Percentiles rank a stretch among this genome's conserved stretches.
Evolutionary conservation across 1,284 basidiomycete species (phyloP).

Genomic region (Ceratobasidium sp.): DNA sequence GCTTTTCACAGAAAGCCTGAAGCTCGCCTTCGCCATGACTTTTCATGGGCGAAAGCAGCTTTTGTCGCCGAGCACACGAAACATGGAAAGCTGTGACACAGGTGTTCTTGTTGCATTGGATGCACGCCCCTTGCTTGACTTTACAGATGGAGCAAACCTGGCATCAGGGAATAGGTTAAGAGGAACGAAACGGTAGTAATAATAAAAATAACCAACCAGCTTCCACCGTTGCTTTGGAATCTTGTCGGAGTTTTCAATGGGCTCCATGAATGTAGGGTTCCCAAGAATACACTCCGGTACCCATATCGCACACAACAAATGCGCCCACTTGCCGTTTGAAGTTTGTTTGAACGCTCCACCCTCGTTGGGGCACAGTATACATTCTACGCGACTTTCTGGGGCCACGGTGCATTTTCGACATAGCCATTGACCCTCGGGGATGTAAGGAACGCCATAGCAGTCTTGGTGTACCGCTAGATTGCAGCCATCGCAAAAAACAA

Average conservation of each 20-base stretch:
- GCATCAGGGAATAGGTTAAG: background rate
- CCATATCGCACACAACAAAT: slow-evolving; percentile 97
- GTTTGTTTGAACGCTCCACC: slow-evolving; percentile 99
- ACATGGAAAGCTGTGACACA: slow-evolving; percentile 96
- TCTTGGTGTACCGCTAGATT: slow-evolving; percentile 99
- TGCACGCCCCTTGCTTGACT: slow-evolving; percentile 86
- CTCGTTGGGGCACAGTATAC: slow-evolving; percentile 93
- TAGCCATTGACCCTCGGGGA: slow-evolving; percentile 99
- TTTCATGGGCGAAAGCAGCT: slow-evolving; percentile 87
- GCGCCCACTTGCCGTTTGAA: slow-evolving; percentile 91
- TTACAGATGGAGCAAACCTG: slow-evolving; percentile 89
- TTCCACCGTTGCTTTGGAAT: slow-evolving; percentile 95
- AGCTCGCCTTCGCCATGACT: slow-evolving; percentile 72
- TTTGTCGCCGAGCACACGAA: slow-evolving; percentile 90
- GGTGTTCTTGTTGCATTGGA: slow-evolving; percentile 91
- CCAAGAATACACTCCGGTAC: slow-evolving; percentile 94
- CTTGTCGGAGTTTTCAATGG: slow-evolving; percentile 87
- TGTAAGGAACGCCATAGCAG: slow-evolving; percentile 99
- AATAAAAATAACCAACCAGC: slow-evolving; percentile 65
- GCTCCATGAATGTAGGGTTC: slow-evolving; percentile 98
- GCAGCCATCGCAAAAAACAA: slow-evolving; percentile 99
- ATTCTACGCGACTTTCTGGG: slow-evolving; percentile 92
- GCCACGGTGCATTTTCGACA: slow-evolving; percentile 98
- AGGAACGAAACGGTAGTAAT: background rate
- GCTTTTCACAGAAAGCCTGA: slow-evolving; percentile 85